phyloP scores from a whole-genome alignment of 345 rosid species.

The Ceriops tagal region DNA sequence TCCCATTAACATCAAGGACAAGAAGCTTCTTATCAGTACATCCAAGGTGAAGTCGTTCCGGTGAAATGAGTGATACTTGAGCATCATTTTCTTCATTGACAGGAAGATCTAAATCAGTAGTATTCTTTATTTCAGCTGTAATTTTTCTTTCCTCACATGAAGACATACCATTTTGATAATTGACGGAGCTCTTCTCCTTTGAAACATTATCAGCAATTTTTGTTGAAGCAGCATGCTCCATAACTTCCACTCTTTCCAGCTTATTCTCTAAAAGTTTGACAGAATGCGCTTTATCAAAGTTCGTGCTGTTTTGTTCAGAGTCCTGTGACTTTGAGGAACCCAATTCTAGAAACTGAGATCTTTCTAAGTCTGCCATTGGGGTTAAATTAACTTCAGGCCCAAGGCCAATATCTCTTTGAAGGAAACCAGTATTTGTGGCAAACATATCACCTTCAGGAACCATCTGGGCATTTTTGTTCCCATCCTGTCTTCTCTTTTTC shows the following conservation, averaged over 20 bases:
- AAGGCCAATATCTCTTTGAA: background rate
- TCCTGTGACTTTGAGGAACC: background rate
- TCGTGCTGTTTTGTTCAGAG: background rate
- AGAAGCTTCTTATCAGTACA: conserved; percentile 23
- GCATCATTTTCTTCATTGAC: conserved; percentile 18
- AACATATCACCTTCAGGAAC: conserved; percentile 8
- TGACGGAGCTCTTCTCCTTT: conserved; percentile 12
- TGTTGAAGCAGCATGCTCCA: conserved; percentile 9
- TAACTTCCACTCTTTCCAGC: conserved; percentile 5
- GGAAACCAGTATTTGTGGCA: background rate
- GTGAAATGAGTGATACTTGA: conserved; percentile 13
- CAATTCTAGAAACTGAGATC: background rate
- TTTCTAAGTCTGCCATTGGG: background rate
- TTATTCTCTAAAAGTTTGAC: conserved; percentile 10
- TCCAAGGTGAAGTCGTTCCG: conserved; percentile 21
- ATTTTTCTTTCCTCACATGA: conserved; percentile 13
- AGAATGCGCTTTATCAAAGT: conserved; percentile 11
- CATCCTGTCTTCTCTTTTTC: background rate
- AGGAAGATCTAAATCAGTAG: conserved; percentile 7
- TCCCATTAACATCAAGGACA: conserved; percentile 32
- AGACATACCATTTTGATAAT: conserved; percentile 14
- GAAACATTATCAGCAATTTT: conserved; percentile 11
- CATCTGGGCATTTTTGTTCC: background rate
- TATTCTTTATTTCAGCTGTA: conserved; percentile 9
- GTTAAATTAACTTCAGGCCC: conserved; percentile 10